Base-by-base conservation (phyloP, 2,329 filamentous ascomycete genomes). In the Microcera coccophila region DNA sequence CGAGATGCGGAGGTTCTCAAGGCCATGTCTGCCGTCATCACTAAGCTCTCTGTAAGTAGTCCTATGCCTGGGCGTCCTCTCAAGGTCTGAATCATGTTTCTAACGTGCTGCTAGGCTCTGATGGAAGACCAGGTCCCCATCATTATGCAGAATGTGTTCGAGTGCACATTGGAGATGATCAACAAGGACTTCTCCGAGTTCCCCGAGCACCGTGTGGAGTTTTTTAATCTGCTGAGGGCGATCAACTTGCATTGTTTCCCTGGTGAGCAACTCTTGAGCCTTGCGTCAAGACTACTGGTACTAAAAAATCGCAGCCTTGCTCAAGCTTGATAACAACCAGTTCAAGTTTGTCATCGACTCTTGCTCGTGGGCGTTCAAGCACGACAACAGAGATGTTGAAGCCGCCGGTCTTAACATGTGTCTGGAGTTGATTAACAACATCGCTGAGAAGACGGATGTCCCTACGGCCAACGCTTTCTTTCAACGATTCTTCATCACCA, bases 131-230 rank as follows among this genome's bases (percentile, higher is more conserved):
- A 97, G 68, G 89, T 98, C 33, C 90, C 93, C 9, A 85, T 85
- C 37, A 97, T 98, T 61, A 95, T 98, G 87, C 90, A 97, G 67
- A 94, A 91, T 55, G 89, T 98, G 19, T 98, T 98, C 60, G 91
- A 97, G 68, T 97, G 91, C 73, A 98, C 93, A 3, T 75, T 98
- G 43, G 90, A 95, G 60, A 98, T 98, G 93, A 98, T 98, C 72
- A 98, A 97, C 80, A 98, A 98, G 72, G 93, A 98, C 68, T 98
- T 98, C 69, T 96, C 94, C 36, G 93, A 98, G 64, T 98, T 95
- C 66, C 93, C 93, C 0, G 93, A 98, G 66, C 93, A 98, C 64
- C 86, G 94, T 44, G 93, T 98, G n/a, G 91, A 97, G 67, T 98
- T 98, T 69, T 98, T 98, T 79, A 96, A 95, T 68, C 80, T 98